Evolutionary conservation across 2,329 filamentous ascomycete genomes (phyloP).

Genomic region (Apiospora sp.): DNA sequence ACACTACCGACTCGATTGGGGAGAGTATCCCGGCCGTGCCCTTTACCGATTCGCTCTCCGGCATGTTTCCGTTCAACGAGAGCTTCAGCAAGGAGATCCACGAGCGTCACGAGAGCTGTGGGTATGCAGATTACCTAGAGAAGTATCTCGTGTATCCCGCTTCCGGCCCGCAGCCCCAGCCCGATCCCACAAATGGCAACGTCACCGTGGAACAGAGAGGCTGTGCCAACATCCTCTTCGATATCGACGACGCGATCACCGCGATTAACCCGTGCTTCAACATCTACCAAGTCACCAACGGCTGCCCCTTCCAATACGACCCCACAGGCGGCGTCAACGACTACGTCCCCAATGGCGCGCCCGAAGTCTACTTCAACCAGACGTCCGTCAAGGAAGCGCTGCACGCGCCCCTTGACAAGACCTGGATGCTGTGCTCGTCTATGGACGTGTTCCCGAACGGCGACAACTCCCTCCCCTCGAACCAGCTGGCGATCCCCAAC

Average conservation of each 20-base stretch:
- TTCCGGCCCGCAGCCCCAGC: slow-evolving; percentile 62
- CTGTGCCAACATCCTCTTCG: slow-evolving; percentile 62
- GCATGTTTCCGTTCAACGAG: slow-evolving; percentile 65
- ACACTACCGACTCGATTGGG: slow-evolving; percentile 56
- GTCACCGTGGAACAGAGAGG: slow-evolving; percentile 33
- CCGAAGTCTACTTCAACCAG: slow-evolving; percentile 76
- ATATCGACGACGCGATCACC: slow-evolving; percentile 59
- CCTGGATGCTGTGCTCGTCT: slow-evolving; percentile 38
- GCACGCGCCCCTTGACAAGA: slow-evolving; percentile 62
- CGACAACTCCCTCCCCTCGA: slow-evolving; percentile 63
- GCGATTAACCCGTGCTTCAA: slow-evolving; percentile 74
- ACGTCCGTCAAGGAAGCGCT: slow-evolving; percentile 73
- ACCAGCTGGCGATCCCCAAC: slow-evolving; percentile 67
- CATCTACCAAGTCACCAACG: slow-evolving; percentile 71
- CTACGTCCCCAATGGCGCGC: slow-evolving; percentile 67
- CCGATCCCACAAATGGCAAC: slow-evolving; percentile 51
- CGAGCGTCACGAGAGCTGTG: slow-evolving; percentile 58
- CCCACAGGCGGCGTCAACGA: slow-evolving; percentile 63
- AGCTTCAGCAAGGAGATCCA: slow-evolving; percentile 62
- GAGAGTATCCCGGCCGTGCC: slow-evolving; percentile 56
- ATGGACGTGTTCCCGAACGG: slow-evolving; percentile 47
- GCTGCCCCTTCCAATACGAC: slow-evolving; percentile 73
- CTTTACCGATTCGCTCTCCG: slow-evolving; percentile 63
- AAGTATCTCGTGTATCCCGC: slow-evolving; percentile 69
- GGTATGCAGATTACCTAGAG: slow-evolving; percentile 63